These are phyloP conservation scores for Funneliformis geosporum DNA, from an alignment of 192 early-diverging fungal genomes.

Conservation along the genomic window DNA sequence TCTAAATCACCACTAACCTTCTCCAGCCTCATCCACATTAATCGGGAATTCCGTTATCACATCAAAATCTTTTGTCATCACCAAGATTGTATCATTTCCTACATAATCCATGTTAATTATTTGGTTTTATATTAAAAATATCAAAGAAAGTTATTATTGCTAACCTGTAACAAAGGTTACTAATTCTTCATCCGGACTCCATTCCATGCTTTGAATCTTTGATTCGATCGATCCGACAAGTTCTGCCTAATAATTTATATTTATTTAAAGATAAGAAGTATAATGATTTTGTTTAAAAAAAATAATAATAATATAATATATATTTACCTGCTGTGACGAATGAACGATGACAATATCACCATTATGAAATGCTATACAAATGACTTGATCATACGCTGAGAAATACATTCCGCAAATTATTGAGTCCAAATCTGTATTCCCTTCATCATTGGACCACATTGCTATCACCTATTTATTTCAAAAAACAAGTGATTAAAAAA, in stretches of 20 bases:
- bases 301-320: too few species aligned
- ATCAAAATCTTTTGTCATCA: conserved; percentile 95
- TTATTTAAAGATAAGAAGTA: background rate
- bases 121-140: background rate
- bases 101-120: background rate
- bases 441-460: background rate
- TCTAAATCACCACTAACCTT: conserved; percentile 49
- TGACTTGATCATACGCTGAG: conserved; percentile 55
- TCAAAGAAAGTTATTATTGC: background rate
- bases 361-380: conserved; percentile 52
- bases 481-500: background rate
- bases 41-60: conserved; percentile 81
- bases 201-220: conserved; percentile 70
- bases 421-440: background rate
- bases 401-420: conserved; percentile 54
- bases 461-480: background rate
- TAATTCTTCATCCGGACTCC: conserved; percentile 91
- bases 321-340: conserved; percentile 35
- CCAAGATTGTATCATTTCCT: conserved; percentile 67
- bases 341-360: conserved; percentile 60
- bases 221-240: conserved; percentile 75
- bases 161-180: conserved; percentile 78
- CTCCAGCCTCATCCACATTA: conserved; percentile 64
- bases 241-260: conserved; percentile 47
- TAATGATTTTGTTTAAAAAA: background rate